phyloP scores from a whole-genome alignment of 2,329 filamentous ascomycete species.

The Diaporthe eres region DNA sequence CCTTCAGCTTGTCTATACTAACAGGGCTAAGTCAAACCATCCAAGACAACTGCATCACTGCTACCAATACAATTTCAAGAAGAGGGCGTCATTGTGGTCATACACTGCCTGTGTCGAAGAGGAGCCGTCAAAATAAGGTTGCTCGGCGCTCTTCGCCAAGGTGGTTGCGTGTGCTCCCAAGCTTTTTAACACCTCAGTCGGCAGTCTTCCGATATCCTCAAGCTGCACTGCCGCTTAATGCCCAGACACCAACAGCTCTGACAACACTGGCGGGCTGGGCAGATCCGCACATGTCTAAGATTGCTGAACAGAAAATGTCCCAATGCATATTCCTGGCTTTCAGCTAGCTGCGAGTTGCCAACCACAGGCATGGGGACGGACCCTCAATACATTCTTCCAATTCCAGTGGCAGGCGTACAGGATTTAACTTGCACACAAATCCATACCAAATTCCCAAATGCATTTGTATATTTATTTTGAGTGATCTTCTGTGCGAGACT shows the following conservation, averaged over 20 bases:
- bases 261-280: neutral
- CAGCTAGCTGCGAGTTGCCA: no score
- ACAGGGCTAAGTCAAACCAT: neutral
- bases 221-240: constrained; percentile 5
- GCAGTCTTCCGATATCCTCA: neutral
- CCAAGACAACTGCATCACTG: neutral
- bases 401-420: neutral
- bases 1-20: no score
- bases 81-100: neutral
- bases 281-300: no score
- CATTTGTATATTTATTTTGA: fast-evolving
- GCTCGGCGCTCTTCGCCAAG: constrained; percentile 2
- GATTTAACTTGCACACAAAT: neutral
- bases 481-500: neutral
- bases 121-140: constrained; percentile 1
- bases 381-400: neutral
- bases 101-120: neutral
- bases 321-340: neutral
- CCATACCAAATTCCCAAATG: no score
- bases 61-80: no score
- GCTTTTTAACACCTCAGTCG: neutral
- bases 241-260: constrained; percentile 11
- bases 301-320: no score
- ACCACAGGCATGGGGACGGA: neutral
- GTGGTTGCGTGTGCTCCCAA: neutral